phyloP scores from a whole-genome alignment of 805 yeast genomes.

The Isabelozyma heimii region DNA sequence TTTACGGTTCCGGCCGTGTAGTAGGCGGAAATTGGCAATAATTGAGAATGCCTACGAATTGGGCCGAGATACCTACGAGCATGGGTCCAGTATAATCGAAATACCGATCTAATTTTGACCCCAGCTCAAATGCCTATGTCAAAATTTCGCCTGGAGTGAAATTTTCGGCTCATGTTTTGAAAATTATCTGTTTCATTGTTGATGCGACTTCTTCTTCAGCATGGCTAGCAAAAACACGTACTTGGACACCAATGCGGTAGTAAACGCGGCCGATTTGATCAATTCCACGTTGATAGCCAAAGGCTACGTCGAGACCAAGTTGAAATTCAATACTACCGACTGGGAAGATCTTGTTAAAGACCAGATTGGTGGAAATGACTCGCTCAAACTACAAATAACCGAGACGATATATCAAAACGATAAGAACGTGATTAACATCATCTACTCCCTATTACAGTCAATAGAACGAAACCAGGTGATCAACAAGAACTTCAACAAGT shows the following conservation, averaged over 20 bases:
- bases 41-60: no score
- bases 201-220: background rate
- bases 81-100: no score
- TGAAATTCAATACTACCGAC: constrained; percentile 33
- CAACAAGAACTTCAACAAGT: constrained; percentile 26
- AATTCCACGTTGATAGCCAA: constrained; percentile 32
- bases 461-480: constrained; percentile 33
- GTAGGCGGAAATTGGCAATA: no score
- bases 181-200: no score
- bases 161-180: no score
- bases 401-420: constrained; percentile 34
- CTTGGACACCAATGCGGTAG: constrained; percentile 30
- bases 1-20: no score
- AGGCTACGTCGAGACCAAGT: constrained; percentile 30
- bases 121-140: no score
- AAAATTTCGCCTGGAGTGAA: no score
- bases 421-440: constrained; percentile 33
- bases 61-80: no score
- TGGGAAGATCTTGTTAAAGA: constrained; percentile 28
- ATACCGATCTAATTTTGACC: no score
- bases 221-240: constrained; percentile 2
- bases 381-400: constrained; percentile 17
- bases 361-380: constrained; percentile 14
- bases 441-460: constrained; percentile 29
- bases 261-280: constrained; percentile 34